Evolutionary conservation across 352 stramenopile species (phyloP), one percentile per base, ranked within the genome.

Genomic region (Pythium brassicae): DNA sequence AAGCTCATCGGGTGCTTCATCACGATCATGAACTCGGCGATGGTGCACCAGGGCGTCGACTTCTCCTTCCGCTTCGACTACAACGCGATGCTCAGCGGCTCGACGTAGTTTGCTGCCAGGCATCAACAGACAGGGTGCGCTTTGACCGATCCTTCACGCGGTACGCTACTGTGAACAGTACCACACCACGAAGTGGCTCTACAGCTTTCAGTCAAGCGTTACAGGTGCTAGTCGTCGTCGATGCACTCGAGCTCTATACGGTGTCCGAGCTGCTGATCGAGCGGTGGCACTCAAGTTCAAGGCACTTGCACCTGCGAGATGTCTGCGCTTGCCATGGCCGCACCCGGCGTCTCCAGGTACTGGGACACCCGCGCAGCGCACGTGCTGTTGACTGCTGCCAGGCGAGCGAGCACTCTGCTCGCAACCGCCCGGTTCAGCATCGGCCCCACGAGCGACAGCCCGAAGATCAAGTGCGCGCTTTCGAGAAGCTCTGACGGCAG

Each of bases 1-100:
- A 59, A 59, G 34, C 43, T 53, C 53, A 52, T 59, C 10, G 53
- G 44, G 14, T 59, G 44, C 42, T 59, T 59, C 53, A 43, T 58
- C 42, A 45, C 53, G 53, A 58, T 58, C 43, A 17, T 59, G 43
- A 59, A 46, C 53, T 46, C 43, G 22, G 53, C 44, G 14, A 59
- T 45, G 42, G n/a, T 53, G n/a, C 53, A 52, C 44, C 44, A 59
- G 44, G 53, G 53, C 5, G 19, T 59, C 29, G 34, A 53, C 32
- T 59, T 59, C 19, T 46, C 44, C 8, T 59, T 59, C 43, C 19
- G 20, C 27, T 53, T 59, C 34, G 43, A 59, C 53, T 59, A 59
- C 53, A 2, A 46, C 19, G 19, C 3, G 32, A 35, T 53, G 32
- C 43, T 59, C 22, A 29, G 32, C 5, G 32, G 32, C 9, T 37